A percentile compares a stretch with the other conserved stretches of the same genome.
These are phyloP conservation scores for Quercus lobata DNA, from an alignment of 331 rosid genomes.

Conservation along the genomic window DNA sequence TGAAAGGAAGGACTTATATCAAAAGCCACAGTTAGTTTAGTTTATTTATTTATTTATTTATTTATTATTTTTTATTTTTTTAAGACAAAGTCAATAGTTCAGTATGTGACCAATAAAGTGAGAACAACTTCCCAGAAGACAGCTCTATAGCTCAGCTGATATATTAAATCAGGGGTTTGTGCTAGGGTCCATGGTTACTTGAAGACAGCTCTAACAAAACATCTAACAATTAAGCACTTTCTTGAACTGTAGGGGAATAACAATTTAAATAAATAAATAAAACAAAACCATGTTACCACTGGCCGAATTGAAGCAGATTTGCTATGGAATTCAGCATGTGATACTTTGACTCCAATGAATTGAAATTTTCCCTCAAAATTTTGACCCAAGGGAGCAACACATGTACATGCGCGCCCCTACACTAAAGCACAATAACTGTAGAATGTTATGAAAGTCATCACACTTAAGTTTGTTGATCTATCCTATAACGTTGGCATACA, in stretches of 20 bases:
- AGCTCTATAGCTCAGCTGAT: background rate
- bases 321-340: background rate
- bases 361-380: background rate
- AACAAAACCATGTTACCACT: background rate
- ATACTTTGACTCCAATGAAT: background rate
- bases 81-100: background rate
- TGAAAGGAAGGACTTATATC: background rate
- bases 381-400: background rate
- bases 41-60: no score
- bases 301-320: background rate
- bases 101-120: background rate
- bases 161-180: background rate
- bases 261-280: no score
- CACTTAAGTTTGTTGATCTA: background rate
- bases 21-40: background rate
- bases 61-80: background rate
- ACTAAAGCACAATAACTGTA: background rate
- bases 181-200: background rate
- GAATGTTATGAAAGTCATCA: background rate
- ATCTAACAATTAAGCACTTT: background rate
- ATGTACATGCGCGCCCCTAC: background rate
- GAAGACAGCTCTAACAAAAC: no score
- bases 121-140: background rate
- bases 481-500: background rate
- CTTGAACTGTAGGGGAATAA: background rate